Conservation (phyloP, 2,329 filamentous ascomycete genomes). For the Phoma sp. region DNA sequence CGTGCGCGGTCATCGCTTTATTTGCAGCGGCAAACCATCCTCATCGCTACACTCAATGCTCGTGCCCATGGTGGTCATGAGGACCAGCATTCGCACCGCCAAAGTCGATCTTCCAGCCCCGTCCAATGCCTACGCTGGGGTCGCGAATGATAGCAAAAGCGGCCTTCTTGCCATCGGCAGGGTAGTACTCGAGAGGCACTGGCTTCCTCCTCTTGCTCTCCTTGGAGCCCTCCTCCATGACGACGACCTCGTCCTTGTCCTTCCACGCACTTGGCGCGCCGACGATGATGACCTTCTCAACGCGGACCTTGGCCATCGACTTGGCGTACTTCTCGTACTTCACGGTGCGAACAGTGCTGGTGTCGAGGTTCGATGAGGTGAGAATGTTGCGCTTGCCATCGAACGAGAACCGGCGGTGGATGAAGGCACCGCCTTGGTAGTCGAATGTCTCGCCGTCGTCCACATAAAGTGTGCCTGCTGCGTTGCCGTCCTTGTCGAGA, state of each 20-base stretch:
- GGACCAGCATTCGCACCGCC: slow-evolving; percentile 16
- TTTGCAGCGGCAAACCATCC: too few relatives aligned
- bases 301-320: slow-evolving; percentile 75
- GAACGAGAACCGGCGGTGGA: slow-evolving; percentile 81
- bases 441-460: slow-evolving; percentile 96
- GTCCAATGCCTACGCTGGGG: slow-evolving; percentile 66
- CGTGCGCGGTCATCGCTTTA: too few relatives aligned
- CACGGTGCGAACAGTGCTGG: slow-evolving; percentile 58
- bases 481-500: slow-evolving; percentile 71
- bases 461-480: slow-evolving; percentile 83
- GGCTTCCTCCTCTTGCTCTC: slow-evolving; percentile 53
- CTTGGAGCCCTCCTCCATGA: slow-evolving; percentile 65
- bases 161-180: slow-evolving; percentile 60
- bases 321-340: slow-evolving; percentile 78
- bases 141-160: slow-evolving; percentile 69
- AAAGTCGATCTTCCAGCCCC: slow-evolving; percentile 69
- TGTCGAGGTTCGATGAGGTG: slow-evolving; percentile 63
- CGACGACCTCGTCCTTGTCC: slow-evolving; percentile 65
- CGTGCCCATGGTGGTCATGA: slow-evolving; percentile 34
- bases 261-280: slow-evolving; percentile 78
- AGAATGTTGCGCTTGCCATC: slow-evolving; percentile 62
- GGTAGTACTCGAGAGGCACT: slow-evolving; percentile 66
- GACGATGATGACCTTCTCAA: slow-evolving; percentile 86
- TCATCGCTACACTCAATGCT: slow-evolving; percentile 20
- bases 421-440: slow-evolving; percentile 82